These are phyloP conservation scores for Cytospora leucostoma DNA, from an alignment of 2,329 filamentous ascomycete genomes.

Conservation along the genomic window DNA sequence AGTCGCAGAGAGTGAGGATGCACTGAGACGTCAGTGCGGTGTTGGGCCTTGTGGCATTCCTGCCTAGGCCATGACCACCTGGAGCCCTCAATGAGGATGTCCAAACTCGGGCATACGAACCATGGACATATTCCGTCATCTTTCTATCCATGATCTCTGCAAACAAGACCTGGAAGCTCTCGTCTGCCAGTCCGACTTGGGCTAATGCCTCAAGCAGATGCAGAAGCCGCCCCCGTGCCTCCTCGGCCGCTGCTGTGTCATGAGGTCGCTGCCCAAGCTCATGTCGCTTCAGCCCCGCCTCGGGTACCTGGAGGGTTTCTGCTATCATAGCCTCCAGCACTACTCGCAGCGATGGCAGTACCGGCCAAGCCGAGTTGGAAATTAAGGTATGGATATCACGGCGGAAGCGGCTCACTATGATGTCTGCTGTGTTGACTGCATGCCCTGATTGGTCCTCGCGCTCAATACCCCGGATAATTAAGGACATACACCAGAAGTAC, in stretches of 20 bases:
- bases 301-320: constrained; percentile 46
- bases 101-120: constrained; percentile 67
- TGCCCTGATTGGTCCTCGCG: constrained; percentile 32
- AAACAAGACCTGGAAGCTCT: constrained; percentile 69
- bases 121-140: constrained; percentile 63
- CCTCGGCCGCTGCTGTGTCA: constrained; percentile 33
- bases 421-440: constrained; percentile 41
- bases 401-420: constrained; percentile 50
- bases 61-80: constrained; percentile 16
- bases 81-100: constrained; percentile 32
- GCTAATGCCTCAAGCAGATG: constrained; percentile 60
- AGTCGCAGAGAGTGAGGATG: constrained; percentile 61
- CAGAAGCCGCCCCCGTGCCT: constrained; percentile 53
- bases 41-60: constrained; percentile 27
- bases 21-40: constrained; percentile 52
- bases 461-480: constrained; percentile 52
- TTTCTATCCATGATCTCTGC: constrained; percentile 69
- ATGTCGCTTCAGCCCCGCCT: constrained; percentile 6
- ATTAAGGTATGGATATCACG: constrained; percentile 66
- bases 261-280: neutral
- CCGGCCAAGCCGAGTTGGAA: constrained; percentile 60
- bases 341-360: constrained; percentile 55
- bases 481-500: constrained; percentile 56
- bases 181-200: constrained; percentile 68
- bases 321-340: constrained; percentile 57